Percentiles rank a stretch among this genome's conserved stretches.
phyloP scores from a whole-genome alignment of 805 yeast species.

The Pichia californica region DNA sequence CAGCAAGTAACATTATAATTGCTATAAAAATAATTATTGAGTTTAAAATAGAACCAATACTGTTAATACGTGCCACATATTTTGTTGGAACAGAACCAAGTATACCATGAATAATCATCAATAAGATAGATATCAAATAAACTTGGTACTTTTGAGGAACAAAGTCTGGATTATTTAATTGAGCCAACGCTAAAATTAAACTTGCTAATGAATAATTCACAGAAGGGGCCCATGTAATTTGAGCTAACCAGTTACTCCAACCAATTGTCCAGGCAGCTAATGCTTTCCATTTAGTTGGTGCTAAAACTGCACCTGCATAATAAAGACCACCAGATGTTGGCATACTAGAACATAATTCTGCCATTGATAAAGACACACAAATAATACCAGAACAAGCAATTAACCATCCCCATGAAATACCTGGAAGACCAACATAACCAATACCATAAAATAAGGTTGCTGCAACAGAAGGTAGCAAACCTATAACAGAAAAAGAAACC shows the following conservation, averaged over 20 bases:
- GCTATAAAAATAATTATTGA: slow-evolving; percentile 42
- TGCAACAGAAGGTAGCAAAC: slow-evolving; percentile 58
- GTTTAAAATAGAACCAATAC: slow-evolving; percentile 41
- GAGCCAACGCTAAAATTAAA: slow-evolving; percentile 46
- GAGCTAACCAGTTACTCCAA: slow-evolving; percentile 58
- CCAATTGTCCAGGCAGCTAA: slow-evolving; percentile 55
- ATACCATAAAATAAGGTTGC: slow-evolving; percentile 53
- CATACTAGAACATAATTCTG: slow-evolving; percentile 55
- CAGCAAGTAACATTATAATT: slow-evolving; percentile 46
- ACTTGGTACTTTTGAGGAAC: slow-evolving; percentile 42
- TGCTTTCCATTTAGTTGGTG: slow-evolving; percentile 48
- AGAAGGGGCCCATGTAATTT: slow-evolving; percentile 54
- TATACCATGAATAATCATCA: slow-evolving; percentile 39
- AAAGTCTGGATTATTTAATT: slow-evolving; percentile 34
- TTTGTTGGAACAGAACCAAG: slow-evolving; percentile 48
- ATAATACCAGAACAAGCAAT: slow-evolving; percentile 48
- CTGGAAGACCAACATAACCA: slow-evolving; percentile 54
- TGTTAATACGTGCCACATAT: slow-evolving; percentile 44
- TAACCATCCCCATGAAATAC: slow-evolving; percentile 55
- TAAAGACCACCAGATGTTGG: slow-evolving; percentile 68
- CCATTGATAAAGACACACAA: slow-evolving; percentile 53
- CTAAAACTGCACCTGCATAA: slow-evolving; percentile 55
- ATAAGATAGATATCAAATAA: slow-evolving; percentile 43
- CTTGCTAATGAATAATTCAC: slow-evolving; percentile 50
- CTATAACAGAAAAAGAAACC: slow-evolving; percentile 52